Percentiles rank a stretch among this genome's conserved stretches.
Conservation (phyloP, 1,284 basidiomycete genomes). For the Neonothopanus nambi region DNA sequence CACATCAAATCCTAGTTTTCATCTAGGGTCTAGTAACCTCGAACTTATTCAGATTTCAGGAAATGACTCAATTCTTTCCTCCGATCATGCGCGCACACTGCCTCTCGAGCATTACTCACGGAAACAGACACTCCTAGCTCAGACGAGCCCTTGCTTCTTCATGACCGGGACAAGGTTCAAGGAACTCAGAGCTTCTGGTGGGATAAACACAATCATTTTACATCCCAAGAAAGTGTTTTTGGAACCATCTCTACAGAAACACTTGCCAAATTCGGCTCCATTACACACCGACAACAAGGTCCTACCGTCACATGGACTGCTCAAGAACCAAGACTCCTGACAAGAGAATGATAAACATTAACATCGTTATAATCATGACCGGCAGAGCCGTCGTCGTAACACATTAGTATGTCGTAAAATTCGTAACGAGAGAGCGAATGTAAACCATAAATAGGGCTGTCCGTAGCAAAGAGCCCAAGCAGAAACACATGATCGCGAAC, state of each 20-base stretch:
- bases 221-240: no score
- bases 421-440: constrained; percentile 22
- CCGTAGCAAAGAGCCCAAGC: constrained; percentile 21
- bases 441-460: constrained; percentile 20
- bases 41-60: no score
- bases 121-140: not conserved
- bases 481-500: constrained; percentile 26
- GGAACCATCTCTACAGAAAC: not conserved
- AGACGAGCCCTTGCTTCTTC: not conserved
- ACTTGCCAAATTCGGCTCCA: not conserved
- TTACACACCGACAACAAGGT: constrained; percentile 1
- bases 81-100: not conserved
- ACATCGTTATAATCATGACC: constrained; percentile 5
- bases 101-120: not conserved
- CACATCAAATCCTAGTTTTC: constrained; percentile 1
- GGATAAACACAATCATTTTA: no score
- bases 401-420: constrained; percentile 26
- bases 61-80: not conserved
- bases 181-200: no score
- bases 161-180: no score
- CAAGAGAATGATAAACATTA: not conserved
- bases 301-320: constrained; percentile 6
- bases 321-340: not conserved
- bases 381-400: constrained; percentile 14
- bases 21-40: constrained; percentile 13